Evolutionary conservation across 768 basidiomycete species (phyloP).

Genomic region (Boletus sp.): DNA sequence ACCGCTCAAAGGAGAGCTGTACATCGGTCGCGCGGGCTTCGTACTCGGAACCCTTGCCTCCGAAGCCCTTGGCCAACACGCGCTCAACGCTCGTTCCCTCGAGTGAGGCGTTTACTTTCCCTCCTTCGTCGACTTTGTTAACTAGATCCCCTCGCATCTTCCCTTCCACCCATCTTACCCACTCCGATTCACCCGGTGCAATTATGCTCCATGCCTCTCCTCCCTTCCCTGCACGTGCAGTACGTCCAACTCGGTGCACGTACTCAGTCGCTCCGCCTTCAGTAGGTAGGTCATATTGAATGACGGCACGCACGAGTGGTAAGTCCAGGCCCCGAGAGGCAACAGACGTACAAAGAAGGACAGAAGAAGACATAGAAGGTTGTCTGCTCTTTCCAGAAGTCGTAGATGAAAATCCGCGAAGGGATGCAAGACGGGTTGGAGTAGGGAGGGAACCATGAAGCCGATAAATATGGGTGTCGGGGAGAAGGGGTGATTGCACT

Average conservation of each 20-base stretch:
- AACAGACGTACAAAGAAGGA: constrained; percentile 94
- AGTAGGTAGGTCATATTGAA: constrained; percentile 97
- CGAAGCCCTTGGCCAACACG: constrained; percentile 79
- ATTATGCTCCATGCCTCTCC: constrained; percentile 97
- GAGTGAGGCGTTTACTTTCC: constrained; percentile 48
- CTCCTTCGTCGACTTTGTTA: constrained; percentile 25
- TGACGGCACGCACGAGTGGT: constrained; percentile 88
- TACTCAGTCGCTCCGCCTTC: constrained; percentile 97
- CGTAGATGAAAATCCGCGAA: constrained; percentile 73
- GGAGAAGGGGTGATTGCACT: constrained; percentile 72
- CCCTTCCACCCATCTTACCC: constrained; percentile 87
- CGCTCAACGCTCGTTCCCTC: constrained; percentile 63
- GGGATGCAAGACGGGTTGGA: constrained; percentile 71
- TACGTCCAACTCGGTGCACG: constrained; percentile 94
- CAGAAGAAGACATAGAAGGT: constrained; percentile 47
- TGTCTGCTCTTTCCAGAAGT: constrained; percentile 31
- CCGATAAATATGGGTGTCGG: constrained; percentile 78
- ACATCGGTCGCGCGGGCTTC: constrained; percentile 93
- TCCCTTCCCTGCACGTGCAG: constrained; percentile 92
- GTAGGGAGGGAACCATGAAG: constrained; percentile 93
- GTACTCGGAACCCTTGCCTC: constrained; percentile 76
- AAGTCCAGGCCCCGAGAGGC: constrained; percentile 98
- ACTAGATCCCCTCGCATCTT: constrained; percentile 65
- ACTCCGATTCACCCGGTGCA: constrained; percentile 79
- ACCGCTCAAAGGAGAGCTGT: constrained; percentile 91